These are phyloP conservation scores for Clohesyomyces aquaticus DNA, from an alignment of 495 filamentous ascomycete species.

Conservation along the genomic window DNA sequence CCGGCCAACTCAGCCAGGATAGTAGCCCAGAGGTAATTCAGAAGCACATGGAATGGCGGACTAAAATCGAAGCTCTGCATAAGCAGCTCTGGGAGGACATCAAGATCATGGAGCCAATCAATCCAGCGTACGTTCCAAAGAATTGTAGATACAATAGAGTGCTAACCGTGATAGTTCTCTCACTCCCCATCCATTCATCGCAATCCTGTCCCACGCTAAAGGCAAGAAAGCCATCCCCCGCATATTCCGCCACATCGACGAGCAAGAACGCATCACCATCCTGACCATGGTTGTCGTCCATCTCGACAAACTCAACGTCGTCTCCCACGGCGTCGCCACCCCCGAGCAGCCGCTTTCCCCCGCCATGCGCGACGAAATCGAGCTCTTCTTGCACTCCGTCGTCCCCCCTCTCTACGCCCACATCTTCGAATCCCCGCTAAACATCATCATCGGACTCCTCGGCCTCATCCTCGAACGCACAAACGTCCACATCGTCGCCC, in stretches of 20 bases:
- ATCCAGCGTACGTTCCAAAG: conserved; percentile 55
- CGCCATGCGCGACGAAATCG: conserved; percentile 82
- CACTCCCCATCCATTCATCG: conserved; percentile 90
- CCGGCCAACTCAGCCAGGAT: conserved; percentile 65
- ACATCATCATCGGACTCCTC: conserved; percentile 85
- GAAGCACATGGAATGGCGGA: conserved; percentile 71
- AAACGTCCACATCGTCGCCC: conserved; percentile 75
- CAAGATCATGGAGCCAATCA: conserved; percentile 89
- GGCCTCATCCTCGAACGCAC: conserved; percentile 80
- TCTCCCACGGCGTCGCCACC: conserved; percentile 72
- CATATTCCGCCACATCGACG: conserved; percentile 89
- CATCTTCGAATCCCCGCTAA: conserved; percentile 85
- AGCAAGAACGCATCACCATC: conserved; percentile 89
- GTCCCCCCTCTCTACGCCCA: conserved; percentile 88
- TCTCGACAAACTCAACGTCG: conserved; percentile 87
- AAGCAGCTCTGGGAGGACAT: conserved; percentile 78
- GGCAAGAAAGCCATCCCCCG: conserved; percentile 95
- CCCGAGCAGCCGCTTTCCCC: conserved; percentile 69
- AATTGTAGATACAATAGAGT: too few species aligned
- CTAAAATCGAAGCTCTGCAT: conserved; percentile 71
- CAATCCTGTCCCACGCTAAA: conserved; percentile 90
- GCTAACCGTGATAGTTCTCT: conserved; percentile 49
- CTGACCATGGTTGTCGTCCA: conserved; percentile 96
- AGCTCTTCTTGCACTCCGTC: conserved; percentile 82
- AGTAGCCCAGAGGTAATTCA: conserved; percentile 65